Percentiles rank a stretch among this genome's conserved stretches.
These are phyloP conservation scores for Rhododendron molle DNA, from an alignment of 148 eudicot species.

Conservation along the genomic window DNA sequence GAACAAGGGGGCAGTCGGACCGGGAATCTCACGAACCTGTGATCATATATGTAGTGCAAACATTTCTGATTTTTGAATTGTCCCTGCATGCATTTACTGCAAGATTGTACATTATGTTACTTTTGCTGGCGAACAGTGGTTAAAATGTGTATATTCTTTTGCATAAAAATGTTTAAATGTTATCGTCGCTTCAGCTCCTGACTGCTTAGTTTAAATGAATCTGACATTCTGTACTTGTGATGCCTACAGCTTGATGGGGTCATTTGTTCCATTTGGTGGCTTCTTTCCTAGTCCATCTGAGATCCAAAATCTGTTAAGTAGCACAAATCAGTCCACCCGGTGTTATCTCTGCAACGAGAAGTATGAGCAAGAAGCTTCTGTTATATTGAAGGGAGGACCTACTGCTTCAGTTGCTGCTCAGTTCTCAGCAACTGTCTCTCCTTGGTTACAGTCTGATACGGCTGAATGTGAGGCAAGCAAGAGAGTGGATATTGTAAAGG, in stretches of 20 bases:
- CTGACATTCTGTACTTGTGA: slow-evolving; percentile 43
- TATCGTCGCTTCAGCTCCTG: slow-evolving; percentile 21
- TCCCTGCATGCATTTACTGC: neutral
- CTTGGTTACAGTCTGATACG: slow-evolving; percentile 40
- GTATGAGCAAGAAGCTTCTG: slow-evolving; percentile 58
- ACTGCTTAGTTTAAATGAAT: slow-evolving; percentile 19
- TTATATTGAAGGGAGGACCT: slow-evolving; percentile 39
- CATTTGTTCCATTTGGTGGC: slow-evolving; percentile 98
- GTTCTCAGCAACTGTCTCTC: slow-evolving; percentile 36
- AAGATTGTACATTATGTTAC: neutral
- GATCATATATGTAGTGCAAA: neutral
- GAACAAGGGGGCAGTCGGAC: neutral
- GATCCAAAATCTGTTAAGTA: slow-evolving; percentile 27
- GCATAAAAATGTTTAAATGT: neutral
- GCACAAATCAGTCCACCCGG: slow-evolving; percentile 31
- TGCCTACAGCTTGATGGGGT: slow-evolving; percentile 80
- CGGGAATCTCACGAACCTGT: neutral
- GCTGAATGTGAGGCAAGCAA: slow-evolving; percentile 43
- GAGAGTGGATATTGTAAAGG: slow-evolving; percentile 35
- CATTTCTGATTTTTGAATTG: neutral
- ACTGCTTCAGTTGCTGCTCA: slow-evolving; percentile 38
- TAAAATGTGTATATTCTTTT: neutral
- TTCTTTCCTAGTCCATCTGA: slow-evolving; percentile 76
- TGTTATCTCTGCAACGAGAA: slow-evolving; percentile 63
- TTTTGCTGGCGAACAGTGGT: neutral